Evolutionary conservation across 345 rosid species (phyloP), one percentile per base, ranked within the genome.

Genomic region (Pelargonium nanum): DNA sequence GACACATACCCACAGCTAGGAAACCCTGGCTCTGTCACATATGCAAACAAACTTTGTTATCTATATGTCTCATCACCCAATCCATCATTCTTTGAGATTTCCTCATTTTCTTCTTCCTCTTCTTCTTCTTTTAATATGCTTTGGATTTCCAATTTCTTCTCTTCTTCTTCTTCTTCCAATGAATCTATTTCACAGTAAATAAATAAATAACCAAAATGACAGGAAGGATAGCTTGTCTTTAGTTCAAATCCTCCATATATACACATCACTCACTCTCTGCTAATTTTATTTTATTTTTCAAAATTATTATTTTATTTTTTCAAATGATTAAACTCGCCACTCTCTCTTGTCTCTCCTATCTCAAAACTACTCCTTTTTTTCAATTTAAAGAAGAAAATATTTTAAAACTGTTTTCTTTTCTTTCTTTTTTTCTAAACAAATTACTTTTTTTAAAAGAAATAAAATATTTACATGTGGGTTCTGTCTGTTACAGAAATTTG

Each of bases 221-320:
- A 75, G 79, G 75, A 66, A 48, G 72, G 78, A 74, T 77, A 68
- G 70, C 74, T 61, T 75, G 81, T 75, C 83, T 73, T 72, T 74
- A 40, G 48, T 40, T 40, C 48, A 40, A 40, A 40, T 40, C 5
- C 48, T 9, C 48, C 9, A 40, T 17, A 40, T 9, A 40, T 17
- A 40, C 48, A 40, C 15, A 40, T n/a, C n/a, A n/a, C n/a, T 40
- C 48, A 40, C 48, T 40, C 48, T 40, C 48, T 40, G 16, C 48
- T 40, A 40, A 40, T 40, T n/a, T 9, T 2, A 7, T 40, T 12
- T 40, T 40, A 9, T 5, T 5, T 30, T 30, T 5, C 40, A 9
- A 9, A 40, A 40, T 40, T 40, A 40, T 3, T 40, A 40, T 40
- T n/a, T n/a, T n/a, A n/a, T n/a, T n/a, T 40, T 40, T 40, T 10